Evolutionary conservation across 257 asterid genomes (phyloP), one percentile per base, ranked within the genome.

Genomic region (Craterostigma plantagineum): DNA sequence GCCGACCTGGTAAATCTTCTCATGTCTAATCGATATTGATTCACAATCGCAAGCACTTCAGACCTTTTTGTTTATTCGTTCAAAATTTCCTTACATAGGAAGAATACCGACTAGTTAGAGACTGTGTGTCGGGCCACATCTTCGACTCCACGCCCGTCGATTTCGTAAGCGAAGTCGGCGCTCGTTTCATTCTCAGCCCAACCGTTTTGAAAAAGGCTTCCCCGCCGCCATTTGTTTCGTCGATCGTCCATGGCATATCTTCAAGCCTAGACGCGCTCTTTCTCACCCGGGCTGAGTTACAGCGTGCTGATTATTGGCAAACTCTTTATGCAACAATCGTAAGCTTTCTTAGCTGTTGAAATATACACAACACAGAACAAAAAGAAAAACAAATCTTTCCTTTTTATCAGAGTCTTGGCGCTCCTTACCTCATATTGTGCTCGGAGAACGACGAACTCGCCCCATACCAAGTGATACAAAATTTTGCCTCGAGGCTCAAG

Each of bases 391-490:
- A 63, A 45, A 23, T 16, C 43, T 33, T 10, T 58, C n/a, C n/a
- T n/a, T n/a, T 38, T 42, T 57, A 14, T 51, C 75, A 87, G 98
- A 68, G 86, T 53, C 43, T 71, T 61, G 68, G 77, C n/a, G 86
- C 98, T 51, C 91, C 98, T 3, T 83, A 90, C 77, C 92, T 83
- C 42, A 59, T 90, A 55, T 60, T 82, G 42, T 90, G 95, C 72
- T 79, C 98, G 0, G 94, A 90, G 76, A 75, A 83, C 52, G 98
- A 90, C 45, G 92, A 90, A 43, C 94, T 90, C 55, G 94, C 98
- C 54, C 91, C 95, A 1, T 38, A 46, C 60, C 64, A 76, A 47
- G 58, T 69, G 45, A 77, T 90, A 43, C 48, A 36, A 59, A 90
- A 83, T 69, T 90, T 90, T 55, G 76, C 86, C 33, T 66, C 51